These are phyloP conservation scores for Aspergillus intermedius DNA, from an alignment of 2,329 filamentous ascomycete species.

Conservation along the genomic window DNA sequence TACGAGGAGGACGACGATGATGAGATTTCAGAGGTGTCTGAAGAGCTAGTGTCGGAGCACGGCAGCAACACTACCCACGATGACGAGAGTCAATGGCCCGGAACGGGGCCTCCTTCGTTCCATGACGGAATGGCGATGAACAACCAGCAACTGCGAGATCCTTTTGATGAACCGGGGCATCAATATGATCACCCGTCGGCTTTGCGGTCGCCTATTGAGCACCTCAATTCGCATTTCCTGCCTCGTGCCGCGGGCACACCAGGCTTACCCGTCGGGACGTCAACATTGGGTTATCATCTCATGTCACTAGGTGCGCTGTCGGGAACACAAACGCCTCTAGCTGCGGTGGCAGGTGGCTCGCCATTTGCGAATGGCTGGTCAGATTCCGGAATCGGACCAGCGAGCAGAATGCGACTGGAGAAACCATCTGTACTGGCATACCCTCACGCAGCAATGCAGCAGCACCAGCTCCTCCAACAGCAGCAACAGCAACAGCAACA, in stretches of 20 bases:
- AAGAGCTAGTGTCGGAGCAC: constrained; percentile 24
- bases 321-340: constrained; percentile 43
- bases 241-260: constrained; percentile 39
- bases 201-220: constrained; percentile 33
- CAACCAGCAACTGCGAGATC: constrained; percentile 21
- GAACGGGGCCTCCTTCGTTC: constrained; percentile 18
- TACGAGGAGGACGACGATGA: constrained; percentile 71
- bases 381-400: constrained; percentile 21
- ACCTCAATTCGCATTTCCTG: constrained; percentile 36
- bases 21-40: constrained; percentile 30
- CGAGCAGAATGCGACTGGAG: constrained; percentile 11
- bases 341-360: constrained; percentile 39
- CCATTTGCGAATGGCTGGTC: constrained; percentile 35
- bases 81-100: constrained; percentile 11
- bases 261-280: constrained; percentile 44
- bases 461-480: constrained; percentile 16
- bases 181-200: constrained; percentile 16
- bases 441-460: constrained; percentile 15
- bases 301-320: constrained; percentile 44
- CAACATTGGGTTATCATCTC: constrained; percentile 44
- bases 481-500: neutral
- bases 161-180: constrained; percentile 20
- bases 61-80: neutral
- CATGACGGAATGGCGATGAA: constrained; percentile 24
- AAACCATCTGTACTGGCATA: constrained; percentile 5